Percentiles rank a stretch among this genome's conserved stretches.
Conservation (phyloP, 768 basidiomycete genomes). For the Mycena venus region DNA sequence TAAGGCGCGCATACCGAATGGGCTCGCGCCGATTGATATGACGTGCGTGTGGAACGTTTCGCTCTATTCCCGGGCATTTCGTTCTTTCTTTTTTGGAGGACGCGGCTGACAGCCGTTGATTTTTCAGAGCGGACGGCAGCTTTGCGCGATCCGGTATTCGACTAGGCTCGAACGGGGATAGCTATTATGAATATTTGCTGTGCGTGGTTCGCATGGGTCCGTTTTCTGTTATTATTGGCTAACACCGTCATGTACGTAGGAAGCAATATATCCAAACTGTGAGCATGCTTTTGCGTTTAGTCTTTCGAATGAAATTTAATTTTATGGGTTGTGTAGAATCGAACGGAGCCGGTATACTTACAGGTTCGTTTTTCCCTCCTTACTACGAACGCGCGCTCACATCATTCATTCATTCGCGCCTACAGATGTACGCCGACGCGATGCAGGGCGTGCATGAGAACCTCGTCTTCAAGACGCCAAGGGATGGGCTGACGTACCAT, state of each 20-base stretch:
- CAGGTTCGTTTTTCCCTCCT: neutral
- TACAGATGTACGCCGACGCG: conserved; percentile 88
- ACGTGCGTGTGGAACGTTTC: too few species aligned
- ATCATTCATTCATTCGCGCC: too few species aligned
- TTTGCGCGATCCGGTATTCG: conserved; percentile 81
- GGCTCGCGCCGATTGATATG: conserved; percentile 87
- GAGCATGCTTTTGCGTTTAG: neutral
- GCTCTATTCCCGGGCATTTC: too few species aligned
- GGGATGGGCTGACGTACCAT: conserved; percentile 79
- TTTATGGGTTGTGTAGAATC: too few species aligned
- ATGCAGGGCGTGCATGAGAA: conserved; percentile 85
- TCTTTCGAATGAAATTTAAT: too few species aligned
- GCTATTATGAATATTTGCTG: conserved; percentile 93
- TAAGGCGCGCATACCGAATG: conserved; percentile 70
- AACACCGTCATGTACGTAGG: conserved; percentile 39
- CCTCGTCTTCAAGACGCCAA: conserved; percentile 74
- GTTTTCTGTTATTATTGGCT: neutral
- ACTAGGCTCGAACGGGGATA: conserved; percentile 92
- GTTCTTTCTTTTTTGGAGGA: neutral
- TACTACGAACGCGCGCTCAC: neutral
- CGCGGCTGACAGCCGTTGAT: neutral
- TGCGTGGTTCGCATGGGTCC: conserved; percentile 54
- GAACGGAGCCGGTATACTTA: conserved; percentile 79
- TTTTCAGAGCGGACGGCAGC: conserved; percentile 46
- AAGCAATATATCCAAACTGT: conserved; percentile 91